Conservation (phyloP, 257 asterid species). For the Linaria vulgaris region DNA sequence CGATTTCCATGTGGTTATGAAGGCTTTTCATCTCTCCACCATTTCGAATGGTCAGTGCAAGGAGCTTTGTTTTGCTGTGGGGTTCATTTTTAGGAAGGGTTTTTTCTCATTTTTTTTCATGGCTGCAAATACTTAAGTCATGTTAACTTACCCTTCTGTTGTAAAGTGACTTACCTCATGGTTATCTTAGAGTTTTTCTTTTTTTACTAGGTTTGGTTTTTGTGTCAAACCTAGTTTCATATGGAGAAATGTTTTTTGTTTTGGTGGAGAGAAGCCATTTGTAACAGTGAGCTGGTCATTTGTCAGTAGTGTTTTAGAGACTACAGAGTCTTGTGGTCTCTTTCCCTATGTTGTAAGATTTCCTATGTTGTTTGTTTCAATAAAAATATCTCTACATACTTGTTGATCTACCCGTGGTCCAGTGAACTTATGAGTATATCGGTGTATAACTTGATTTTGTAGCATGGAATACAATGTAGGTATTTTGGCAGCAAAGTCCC, state of each 20-base stretch:
- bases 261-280: slow-evolving; percentile 30
- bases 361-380: slow-evolving; percentile 11
- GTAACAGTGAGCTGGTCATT: too few relatives aligned
- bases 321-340: slow-evolving; percentile 12
- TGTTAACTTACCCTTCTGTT: slow-evolving; percentile 42
- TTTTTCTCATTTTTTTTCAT: slow-evolving; percentile 35
- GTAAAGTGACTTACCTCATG: slow-evolving; percentile 32
- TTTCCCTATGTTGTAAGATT: slow-evolving; percentile 24
- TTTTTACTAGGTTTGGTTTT: slow-evolving; percentile 21
- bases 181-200: slow-evolving; percentile 25
- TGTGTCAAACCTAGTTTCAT: slow-evolving; percentile 19
- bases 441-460: too few relatives aligned
- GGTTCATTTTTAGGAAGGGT: slow-evolving; percentile 44
- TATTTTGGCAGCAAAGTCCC: too few relatives aligned
- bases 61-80: slow-evolving; percentile 32
- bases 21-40: slow-evolving; percentile 6
- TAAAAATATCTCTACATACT: too few relatives aligned
- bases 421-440: too few relatives aligned
- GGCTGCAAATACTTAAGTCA: slow-evolving; percentile 33
- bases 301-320: slow-evolving; percentile 36
- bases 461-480: too few relatives aligned
- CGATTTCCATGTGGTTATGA: too few relatives aligned
- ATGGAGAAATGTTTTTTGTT: slow-evolving; percentile 13
- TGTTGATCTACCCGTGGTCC: background rate
- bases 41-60: slow-evolving; percentile 3